Evolutionary conservation across 2,329 filamentous ascomycete species (phyloP), one percentile per base, ranked within the genome.

Genomic region (Teratosphaeriaceae sp.): DNA sequence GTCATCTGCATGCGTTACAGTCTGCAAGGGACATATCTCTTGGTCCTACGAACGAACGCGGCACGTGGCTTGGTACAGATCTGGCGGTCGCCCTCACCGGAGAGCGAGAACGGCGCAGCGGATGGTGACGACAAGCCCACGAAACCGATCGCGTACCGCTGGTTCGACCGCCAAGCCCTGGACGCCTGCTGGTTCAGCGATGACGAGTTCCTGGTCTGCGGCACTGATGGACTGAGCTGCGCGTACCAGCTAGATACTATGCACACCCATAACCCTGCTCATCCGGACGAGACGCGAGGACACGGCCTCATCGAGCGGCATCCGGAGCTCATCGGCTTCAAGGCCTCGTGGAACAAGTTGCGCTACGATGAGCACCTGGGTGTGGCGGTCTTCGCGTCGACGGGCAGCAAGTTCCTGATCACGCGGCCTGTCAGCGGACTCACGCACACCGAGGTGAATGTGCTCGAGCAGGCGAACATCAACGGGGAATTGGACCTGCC

Each of bases 151-250:
- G 58, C 57, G 4, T 69, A 64, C 62, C 62, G 60, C 19, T 58
- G 65, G 15, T 69, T 69, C 38, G 64, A 68, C 18, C 60, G 61
- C 3, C 60, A 60, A 41, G 62, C 71, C 1, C 57, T 65, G 20
- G 70, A 72, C 44, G 69, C 65, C 1, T 60, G 63, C 11, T 72
- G 70, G 69, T 65, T 65, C 30, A 64, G 56, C 34, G 63, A 68
- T 13, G 60, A 64, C 2, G 58, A 59, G 2, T 71, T 73, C 46
- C 59, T 68, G 8, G 65, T 71, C 9, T 69, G 66, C 41, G 69
- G 70, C 9, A 62, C 64, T 6, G 55, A 63, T 15, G 53, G 53
- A 0, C 38, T 56, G 15, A 42, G 43, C 11, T 50, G 39, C 51
- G 12, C 43, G 52, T 19, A 50, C 50, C 6, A 38, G 35, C 12